These are phyloP conservation scores for Rhizopogon vinicolor DNA, from an alignment of 768 basidiomycete genomes.

Conservation along the genomic window DNA sequence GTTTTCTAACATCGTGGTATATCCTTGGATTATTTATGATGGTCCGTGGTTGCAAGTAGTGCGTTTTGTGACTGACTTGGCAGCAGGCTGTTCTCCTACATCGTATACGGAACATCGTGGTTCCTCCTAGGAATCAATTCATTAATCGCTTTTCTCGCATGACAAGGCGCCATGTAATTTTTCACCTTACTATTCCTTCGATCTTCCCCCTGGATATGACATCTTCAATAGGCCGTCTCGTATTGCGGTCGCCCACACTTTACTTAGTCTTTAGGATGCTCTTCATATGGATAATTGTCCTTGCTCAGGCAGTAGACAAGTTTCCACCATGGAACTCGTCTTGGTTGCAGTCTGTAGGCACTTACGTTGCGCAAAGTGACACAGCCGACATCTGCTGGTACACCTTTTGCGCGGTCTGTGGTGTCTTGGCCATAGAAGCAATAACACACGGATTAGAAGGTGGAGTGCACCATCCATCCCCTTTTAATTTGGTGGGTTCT, in stretches of 20 bases:
- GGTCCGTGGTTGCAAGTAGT: constrained; percentile 30
- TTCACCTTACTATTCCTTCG: constrained; percentile 26
- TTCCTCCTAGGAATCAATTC: constrained; percentile 47
- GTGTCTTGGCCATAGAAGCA: constrained; percentile 59
- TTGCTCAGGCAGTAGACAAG: constrained; percentile 50
- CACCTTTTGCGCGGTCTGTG: constrained; percentile 66
- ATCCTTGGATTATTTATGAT: constrained; percentile 61
- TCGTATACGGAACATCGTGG: constrained; percentile 73
- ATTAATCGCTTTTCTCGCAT: constrained; percentile 14
- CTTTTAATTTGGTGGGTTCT: constrained; percentile 65
- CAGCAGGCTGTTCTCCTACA: constrained; percentile 63
- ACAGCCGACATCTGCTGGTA: constrained; percentile 70
- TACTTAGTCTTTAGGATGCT: constrained; percentile 57
- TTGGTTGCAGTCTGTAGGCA: constrained; percentile 32
- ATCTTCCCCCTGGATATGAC: constrained; percentile 66
- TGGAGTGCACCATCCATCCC: constrained; percentile 47
- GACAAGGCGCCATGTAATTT: constrained; percentile 17
- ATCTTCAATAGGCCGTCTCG: constrained; percentile 51
- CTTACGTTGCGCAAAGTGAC: constrained; percentile 44
- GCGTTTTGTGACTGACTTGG: background rate
- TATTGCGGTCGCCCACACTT: constrained; percentile 59
- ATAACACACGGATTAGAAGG: constrained; percentile 69
- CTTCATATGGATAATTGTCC: constrained; percentile 51
- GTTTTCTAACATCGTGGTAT: constrained; percentile 72
- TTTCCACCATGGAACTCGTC: constrained; percentile 30